phyloP scores from a whole-genome alignment of 179 eudicot genomes.

The Corrigiola litoralis region DNA sequence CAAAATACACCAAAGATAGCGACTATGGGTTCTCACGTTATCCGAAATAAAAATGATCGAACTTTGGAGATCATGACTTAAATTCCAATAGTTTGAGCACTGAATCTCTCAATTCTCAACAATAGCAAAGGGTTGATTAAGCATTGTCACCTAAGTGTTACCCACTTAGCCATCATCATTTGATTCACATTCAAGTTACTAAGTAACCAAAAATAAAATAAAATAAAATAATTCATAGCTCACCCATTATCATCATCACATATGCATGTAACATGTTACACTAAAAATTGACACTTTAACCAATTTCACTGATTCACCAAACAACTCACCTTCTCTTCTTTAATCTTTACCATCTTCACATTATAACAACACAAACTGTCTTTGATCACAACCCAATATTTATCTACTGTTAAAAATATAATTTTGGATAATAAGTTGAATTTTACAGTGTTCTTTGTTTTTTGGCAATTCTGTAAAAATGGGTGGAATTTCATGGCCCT shows the following conservation, averaged over 20 bases:
- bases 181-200: too few relatives aligned
- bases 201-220: too few relatives aligned
- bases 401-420: not conserved
- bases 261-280: not conserved
- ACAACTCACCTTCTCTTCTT: not conserved
- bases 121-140: too few relatives aligned
- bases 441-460: not conserved
- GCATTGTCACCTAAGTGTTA: too few relatives aligned
- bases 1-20: too few relatives aligned
- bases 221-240: not conserved
- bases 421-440: not conserved
- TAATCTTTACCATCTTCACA: not conserved
- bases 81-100: too few relatives aligned
- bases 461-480: slow-evolving; percentile 22
- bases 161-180: too few relatives aligned
- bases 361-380: not conserved
- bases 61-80: too few relatives aligned
- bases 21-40: too few relatives aligned
- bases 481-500: slow-evolving; percentile 50
- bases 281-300: slow-evolving; percentile 15
- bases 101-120: too few relatives aligned
- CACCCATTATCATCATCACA: not conserved
- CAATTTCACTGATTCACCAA: slow-evolving; percentile 10
- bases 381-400: not conserved
- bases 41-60: too few relatives aligned